These are phyloP conservation scores for Cryptococcus maquisensis DNA, from an alignment of 1,284 basidiomycete species.

Conservation along the genomic window DNA sequence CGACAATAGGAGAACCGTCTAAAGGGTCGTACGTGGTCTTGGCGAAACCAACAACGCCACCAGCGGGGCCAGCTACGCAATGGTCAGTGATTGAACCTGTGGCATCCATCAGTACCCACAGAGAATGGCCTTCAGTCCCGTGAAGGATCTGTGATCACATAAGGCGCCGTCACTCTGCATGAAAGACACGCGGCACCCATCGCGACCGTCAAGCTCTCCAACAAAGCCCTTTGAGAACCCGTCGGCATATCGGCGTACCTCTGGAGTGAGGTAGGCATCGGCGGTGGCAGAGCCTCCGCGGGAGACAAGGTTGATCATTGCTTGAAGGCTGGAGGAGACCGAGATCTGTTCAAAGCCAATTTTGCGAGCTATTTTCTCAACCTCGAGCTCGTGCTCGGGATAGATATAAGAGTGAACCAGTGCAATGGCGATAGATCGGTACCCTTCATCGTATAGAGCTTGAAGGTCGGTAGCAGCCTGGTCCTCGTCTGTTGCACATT, in stretches of 20 bases:
- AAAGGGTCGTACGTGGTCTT: conserved; percentile 39
- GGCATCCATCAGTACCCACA: conserved; percentile 15
- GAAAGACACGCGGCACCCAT: conserved; percentile 47
- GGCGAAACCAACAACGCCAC: conserved; percentile 54
- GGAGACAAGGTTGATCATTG: conserved; percentile 53
- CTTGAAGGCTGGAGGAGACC: conserved; percentile 32
- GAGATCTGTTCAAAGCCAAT: conserved; percentile 45
- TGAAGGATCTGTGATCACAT: conserved; percentile 32
- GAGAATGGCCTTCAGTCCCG: conserved; percentile 37
- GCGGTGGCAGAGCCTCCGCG: conserved; percentile 53
- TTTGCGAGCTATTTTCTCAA: conserved; percentile 30
- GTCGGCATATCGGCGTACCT: conserved; percentile 48
- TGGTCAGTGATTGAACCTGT: neutral
- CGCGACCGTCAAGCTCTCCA: conserved; percentile 37
- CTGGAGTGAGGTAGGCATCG: conserved; percentile 55
- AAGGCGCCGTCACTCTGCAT: conserved; percentile 52
- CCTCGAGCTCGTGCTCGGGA: conserved; percentile 32
- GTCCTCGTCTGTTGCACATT: conserved; percentile 64
- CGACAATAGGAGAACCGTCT: conserved; percentile 36
- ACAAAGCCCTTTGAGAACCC: conserved; percentile 50
- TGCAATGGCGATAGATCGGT: conserved; percentile 33
- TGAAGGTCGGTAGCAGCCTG: conserved; percentile 23
- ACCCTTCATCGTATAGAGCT: conserved; percentile 32
- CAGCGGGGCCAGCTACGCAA: conserved; percentile 49
- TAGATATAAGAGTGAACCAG: conserved; percentile 40